A percentile compares a stretch with the other conserved stretches of the same genome.
Conservation (phyloP, 495 filamentous ascomycete genomes). For the Podospora conica region DNA sequence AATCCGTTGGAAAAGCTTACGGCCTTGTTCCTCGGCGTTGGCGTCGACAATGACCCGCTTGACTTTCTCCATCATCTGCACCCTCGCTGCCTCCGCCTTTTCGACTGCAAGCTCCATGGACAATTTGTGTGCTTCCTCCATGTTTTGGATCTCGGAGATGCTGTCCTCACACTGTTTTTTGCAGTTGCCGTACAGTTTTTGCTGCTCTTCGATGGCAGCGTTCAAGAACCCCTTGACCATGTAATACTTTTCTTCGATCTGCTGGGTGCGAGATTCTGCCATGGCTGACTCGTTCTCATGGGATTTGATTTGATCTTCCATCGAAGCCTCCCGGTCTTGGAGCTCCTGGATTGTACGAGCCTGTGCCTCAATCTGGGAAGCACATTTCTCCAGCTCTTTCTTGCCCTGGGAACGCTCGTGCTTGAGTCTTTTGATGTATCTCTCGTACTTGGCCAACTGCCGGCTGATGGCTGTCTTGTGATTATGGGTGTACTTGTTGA, state of each 20-base stretch:
- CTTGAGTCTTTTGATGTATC: slow-evolving; percentile 18
- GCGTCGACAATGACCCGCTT: slow-evolving; percentile 21
- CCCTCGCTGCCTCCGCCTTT: slow-evolving; percentile 27
- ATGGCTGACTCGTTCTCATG: slow-evolving; percentile 19
- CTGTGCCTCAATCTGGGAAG: slow-evolving; percentile 8
- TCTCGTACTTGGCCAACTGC: slow-evolving; percentile 18
- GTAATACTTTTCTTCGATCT: slow-evolving; percentile 27
- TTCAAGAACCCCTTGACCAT: slow-evolving; percentile 29
- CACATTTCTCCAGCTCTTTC: not conserved
- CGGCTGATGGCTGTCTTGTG: slow-evolving; percentile 15
- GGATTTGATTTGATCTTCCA: slow-evolving; percentile 18
- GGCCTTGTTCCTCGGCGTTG: slow-evolving; percentile 19
- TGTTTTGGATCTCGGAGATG: slow-evolving; percentile 20
- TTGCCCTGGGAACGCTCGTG: slow-evolving; percentile 5
- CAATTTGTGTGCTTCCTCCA: slow-evolving; percentile 13
- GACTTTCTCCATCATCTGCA: slow-evolving; percentile 30
- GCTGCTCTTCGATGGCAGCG: slow-evolving; percentile 35
- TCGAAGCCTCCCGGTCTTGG: slow-evolving; percentile 13
- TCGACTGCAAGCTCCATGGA: slow-evolving; percentile 21
- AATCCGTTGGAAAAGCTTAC: slow-evolving; percentile 19
- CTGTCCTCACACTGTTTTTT: slow-evolving; percentile 25
- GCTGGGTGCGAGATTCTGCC: slow-evolving; percentile 15
- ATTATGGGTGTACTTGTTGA: slow-evolving; percentile 23
- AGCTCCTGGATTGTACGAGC: slow-evolving; percentile 22
- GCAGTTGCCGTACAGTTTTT: slow-evolving; percentile 28